Percentiles rank a stretch among this genome's conserved stretches.
These are phyloP conservation scores for Taphrina betulina DNA, from an alignment of 1,139 yeast species.

Conservation along the genomic window DNA sequence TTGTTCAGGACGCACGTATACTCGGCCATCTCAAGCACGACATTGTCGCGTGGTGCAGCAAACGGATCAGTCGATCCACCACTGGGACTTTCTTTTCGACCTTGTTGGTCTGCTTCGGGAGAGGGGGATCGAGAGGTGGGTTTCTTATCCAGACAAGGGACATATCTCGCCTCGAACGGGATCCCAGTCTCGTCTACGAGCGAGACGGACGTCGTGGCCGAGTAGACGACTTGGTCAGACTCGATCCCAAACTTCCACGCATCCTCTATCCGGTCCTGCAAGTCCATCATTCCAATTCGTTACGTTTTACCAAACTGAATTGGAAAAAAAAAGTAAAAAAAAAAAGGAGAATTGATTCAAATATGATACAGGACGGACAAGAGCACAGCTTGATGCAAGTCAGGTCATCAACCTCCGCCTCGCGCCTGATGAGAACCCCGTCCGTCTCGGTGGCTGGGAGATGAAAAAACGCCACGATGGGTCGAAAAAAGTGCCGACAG, in stretches of 20 bases:
- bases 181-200: not conserved
- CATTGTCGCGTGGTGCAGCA: constrained; percentile 28
- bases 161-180: constrained; percentile 21
- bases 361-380: no score
- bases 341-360: no score
- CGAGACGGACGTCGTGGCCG: not conserved
- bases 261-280: constrained; percentile 9
- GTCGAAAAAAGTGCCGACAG: no score
- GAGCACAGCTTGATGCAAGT: no score
- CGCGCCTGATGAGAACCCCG: no score
- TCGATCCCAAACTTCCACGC: constrained; percentile 18
- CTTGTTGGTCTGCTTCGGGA: not conserved
- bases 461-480: no score
- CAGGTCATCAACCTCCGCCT: no score
- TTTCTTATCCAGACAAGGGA: constrained; percentile 25
- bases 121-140: constrained; percentile 19
- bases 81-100: not conserved
- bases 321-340: no score
- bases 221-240: constrained; percentile 14
- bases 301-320: no score
- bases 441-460: no score
- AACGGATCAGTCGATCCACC: constrained; percentile 15
- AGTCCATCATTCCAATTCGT: not conserved
- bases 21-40: constrained; percentile 13
- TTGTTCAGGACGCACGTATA: constrained; percentile 25